Base-by-base conservation (phyloP, 1,139 yeast genomes). In the Lodderomyces elongisporus region DNA sequence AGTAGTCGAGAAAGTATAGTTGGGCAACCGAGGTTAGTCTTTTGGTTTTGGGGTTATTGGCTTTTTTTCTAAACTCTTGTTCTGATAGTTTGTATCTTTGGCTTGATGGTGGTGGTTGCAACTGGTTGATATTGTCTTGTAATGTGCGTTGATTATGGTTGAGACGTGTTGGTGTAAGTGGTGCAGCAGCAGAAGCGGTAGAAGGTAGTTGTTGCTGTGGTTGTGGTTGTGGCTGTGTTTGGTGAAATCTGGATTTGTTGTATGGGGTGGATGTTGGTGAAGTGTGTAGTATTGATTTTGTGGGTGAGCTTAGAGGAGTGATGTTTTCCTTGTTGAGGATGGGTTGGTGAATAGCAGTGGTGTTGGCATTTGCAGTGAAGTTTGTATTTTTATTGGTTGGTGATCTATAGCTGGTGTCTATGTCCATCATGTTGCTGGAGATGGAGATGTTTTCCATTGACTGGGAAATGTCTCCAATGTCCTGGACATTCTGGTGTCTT, bases 1-100 rank as follows among this genome's bases (percentile, higher is more conserved):
- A 93, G 58, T 89, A 88, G 56, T 93, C 98, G 42, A 93, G 69
- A 51, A 93, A 91, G 62, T 84, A 84, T 62, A 79, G 68, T 45
- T 79, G 84, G 14, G 88, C 77, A 25, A 91, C 96, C 39, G 88
- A 85, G 4, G 93, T 94, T 42, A 87, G 65, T 40, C 99, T 70
- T 53, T 83, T 84, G 5, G 94, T 87, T 50, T 85, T 87, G 29
- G 85, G 80, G 31, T 77, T 73, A 41, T 78, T 74, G 9, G 88
- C 80, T 50, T 76, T 78, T 36, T 64, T 61, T 44, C 70, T 65
- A 49, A 78, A 77, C 23, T 76, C 82, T 29, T 63, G 60, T 18
- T 55, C 56, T 20, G 58, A 45, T 29, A 57, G 46, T 27, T 54
- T 52, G 18, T 34, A 32, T 23, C 41, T 39, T 26, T 46, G 44